Conservation (phyloP, 371 early-diverging fungal species). For the Rhizopus microsporus region DNA sequence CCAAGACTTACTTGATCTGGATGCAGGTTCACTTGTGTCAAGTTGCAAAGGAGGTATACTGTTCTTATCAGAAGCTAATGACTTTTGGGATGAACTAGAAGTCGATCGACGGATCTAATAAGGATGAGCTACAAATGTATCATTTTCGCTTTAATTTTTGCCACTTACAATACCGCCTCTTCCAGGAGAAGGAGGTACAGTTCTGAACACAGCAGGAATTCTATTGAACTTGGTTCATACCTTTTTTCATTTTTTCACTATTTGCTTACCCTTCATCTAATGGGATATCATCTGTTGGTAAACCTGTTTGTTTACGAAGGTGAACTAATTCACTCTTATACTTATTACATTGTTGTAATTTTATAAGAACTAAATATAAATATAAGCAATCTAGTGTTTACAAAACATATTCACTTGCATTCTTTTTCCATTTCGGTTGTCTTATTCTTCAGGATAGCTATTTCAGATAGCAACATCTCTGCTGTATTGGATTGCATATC, state of each 20-base stretch:
- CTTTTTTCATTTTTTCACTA: neutral
- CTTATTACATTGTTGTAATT: constrained; percentile 69
- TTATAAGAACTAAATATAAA: constrained; percentile 50
- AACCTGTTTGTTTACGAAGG: constrained; percentile 63
- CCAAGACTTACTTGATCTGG: constrained; percentile 2
- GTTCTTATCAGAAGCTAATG: constrained; percentile 44
- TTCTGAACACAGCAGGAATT: constrained; percentile 48
- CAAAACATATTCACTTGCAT: constrained; percentile 40
- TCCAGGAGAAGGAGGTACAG: constrained; percentile 50
- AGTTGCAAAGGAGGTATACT: constrained; percentile 48
- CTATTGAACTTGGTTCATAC: constrained; percentile 5
- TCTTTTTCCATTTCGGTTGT: constrained; percentile 75
- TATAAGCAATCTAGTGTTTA: neutral
- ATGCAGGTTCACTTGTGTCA: constrained; percentile 24
- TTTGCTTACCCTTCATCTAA: constrained; percentile 54
- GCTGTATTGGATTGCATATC: constrained; percentile 48
- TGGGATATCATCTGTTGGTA: constrained; percentile 59
- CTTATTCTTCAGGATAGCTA: constrained; percentile 59
- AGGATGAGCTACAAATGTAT: neutral
- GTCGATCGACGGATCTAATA: constrained; percentile 43
- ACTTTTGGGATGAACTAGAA: constrained; percentile 52
- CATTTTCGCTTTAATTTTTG: neutral
- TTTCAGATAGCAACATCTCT: constrained; percentile 72
- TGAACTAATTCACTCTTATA: constrained; percentile 72
- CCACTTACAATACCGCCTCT: constrained; percentile 42